phyloP scores from a whole-genome alignment of 345 rosid genomes.

The Arabis hirsuta region DNA sequence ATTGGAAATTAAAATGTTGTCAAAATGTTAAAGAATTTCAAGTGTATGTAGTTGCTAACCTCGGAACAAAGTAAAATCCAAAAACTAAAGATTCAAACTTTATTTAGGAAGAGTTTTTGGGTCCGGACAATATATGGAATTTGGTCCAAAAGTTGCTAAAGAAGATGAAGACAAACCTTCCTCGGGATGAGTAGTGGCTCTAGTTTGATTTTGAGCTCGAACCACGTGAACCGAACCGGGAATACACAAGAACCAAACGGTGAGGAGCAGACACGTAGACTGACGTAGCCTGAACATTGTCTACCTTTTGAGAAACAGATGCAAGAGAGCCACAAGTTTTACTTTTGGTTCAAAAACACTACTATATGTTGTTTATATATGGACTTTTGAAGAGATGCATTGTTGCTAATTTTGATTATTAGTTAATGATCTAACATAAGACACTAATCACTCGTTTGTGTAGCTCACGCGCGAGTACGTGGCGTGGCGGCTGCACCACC shows the following conservation, averaged over 20 bases:
- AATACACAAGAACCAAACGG: constrained; percentile 27
- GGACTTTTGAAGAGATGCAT: constrained; percentile 5
- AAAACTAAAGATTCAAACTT: no score
- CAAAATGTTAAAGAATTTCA: no score
- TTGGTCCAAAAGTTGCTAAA: no score
- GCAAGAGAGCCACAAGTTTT: background rate
- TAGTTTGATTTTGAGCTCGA: constrained; percentile 39
- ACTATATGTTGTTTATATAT: background rate
- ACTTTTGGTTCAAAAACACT: background rate
- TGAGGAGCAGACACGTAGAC: constrained; percentile 14
- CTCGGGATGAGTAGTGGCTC: constrained; percentile 37
- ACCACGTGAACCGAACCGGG: constrained; percentile 14
- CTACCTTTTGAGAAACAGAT: constrained; percentile 8
- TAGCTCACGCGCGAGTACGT: background rate
- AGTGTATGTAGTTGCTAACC: no score
- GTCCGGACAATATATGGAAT: no score
- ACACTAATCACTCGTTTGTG: background rate
- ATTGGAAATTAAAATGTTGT: no score
- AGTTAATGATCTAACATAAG: background rate
- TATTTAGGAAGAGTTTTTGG: no score
- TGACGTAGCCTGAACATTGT: constrained; percentile 27
- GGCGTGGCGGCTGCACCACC: constrained; percentile 9
- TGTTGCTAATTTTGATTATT: background rate
- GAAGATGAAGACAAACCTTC: constrained; percentile 34
- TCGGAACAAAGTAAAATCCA: no score